Evolutionary conservation across 306 rosid genomes (phyloP), one percentile per base, ranked within the genome.

Genomic region (Trifolium fragiferum): DNA sequence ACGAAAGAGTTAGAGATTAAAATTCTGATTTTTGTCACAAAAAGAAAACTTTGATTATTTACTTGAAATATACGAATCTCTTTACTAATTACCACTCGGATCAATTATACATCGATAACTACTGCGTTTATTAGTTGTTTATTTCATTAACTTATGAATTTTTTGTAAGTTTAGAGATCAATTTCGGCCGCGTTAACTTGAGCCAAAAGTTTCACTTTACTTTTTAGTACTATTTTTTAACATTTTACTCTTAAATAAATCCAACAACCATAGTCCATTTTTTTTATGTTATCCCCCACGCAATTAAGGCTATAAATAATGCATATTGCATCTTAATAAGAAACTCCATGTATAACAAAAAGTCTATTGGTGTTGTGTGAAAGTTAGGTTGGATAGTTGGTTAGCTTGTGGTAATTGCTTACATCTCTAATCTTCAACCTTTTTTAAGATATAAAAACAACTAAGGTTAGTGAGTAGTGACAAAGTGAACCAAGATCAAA

Each of bases 341-440:
- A 60, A 51, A 54, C 61, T 54, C 66, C 70, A 80, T 18, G 14
- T 51, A 61, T 37, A 18, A 54, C 27, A 57, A 70, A 2, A 60
- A 60, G 66, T 51, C 66, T 55, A 12, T 49, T 9, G 20, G 78
- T 51, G 53, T 12, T 21, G 70, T 63, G 76, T 15, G 89, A 84
- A 81, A 71, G 88, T 84, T 81, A 71, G 88, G 84, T 84, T 72
- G 78, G 86, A 86, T 77, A 0, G 76, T 79, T 76, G 74, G 88
- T 76, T 81, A 83, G 85, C 81, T 66, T 37, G 15, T 62, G 43
- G 27, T 49, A 70, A 69, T 21, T 66, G 63, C 72, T 70, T 8
- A 10, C 35, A 58, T 62, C 54, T 69, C 62, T 66, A 35, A 61
- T 69, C 70, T 50, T 19, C 50, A 6, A 44, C 51, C 8, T 41